Evolutionary conservation across 495 filamentous ascomycete genomes (phyloP).

Genomic region (Geopyxis carbonaria): DNA sequence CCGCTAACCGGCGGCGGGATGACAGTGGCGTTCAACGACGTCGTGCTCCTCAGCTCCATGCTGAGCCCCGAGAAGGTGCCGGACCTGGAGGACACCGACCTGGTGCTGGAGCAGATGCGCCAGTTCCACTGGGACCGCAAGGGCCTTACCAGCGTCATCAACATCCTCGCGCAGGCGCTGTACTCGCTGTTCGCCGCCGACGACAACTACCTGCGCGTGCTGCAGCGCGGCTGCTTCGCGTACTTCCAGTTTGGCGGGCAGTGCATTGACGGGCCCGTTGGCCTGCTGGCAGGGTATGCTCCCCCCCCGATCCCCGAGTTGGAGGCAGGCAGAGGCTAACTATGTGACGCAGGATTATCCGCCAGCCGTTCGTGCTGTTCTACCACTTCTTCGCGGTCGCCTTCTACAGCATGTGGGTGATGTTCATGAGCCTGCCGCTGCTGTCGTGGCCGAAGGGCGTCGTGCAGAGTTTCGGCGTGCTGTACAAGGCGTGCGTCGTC

Average conservation of each 20-base stretch:
- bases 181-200: slow-evolving; percentile 82
- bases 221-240: slow-evolving; percentile 80
- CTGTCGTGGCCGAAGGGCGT: slow-evolving; percentile 44
- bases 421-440: slow-evolving; percentile 36
- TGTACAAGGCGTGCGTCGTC: slow-evolving; percentile 77
- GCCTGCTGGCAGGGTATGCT: slow-evolving; percentile 75
- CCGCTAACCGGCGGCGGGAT: slow-evolving; percentile 88
- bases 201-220: slow-evolving; percentile 53
- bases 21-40: slow-evolving; percentile 88
- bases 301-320: background rate
- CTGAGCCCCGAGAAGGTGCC: slow-evolving; percentile 51
- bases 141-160: slow-evolving; percentile 63
- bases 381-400: slow-evolving; percentile 92
- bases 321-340: background rate
- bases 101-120: slow-evolving; percentile 50
- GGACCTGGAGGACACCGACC: slow-evolving; percentile 44
- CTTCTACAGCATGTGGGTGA: slow-evolving; percentile 70
- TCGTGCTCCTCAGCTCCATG: slow-evolving; percentile 52
- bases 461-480: slow-evolving; percentile 45
- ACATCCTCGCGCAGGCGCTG: slow-evolving; percentile 84
- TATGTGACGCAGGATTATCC: slow-evolving; percentile 39
- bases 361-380: slow-evolving; percentile 59
- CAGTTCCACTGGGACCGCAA: slow-evolving; percentile 82
- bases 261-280: slow-evolving; percentile 57
- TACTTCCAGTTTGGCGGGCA: slow-evolving; percentile 71